These are phyloP conservation scores for Naganishia cerealis DNA, from an alignment of 1,284 basidiomycete species.

Conservation along the genomic window DNA sequence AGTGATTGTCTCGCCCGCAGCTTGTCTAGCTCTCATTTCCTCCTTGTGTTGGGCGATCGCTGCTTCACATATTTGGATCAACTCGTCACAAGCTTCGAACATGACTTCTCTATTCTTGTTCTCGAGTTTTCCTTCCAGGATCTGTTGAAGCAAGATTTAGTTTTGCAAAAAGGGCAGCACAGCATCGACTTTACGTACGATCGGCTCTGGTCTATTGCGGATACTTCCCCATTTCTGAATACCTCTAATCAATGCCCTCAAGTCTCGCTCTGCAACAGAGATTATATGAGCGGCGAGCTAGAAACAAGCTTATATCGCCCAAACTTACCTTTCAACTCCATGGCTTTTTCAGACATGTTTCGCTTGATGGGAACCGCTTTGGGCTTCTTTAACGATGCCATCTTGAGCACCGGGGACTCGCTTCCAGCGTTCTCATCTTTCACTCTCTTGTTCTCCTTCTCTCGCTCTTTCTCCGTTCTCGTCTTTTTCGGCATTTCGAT, in stretches of 20 bases:
- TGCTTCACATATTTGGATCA: conserved; percentile 78
- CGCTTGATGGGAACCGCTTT: conserved; percentile 53
- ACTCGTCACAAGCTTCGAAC: conserved; percentile 86
- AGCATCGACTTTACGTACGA: conserved; percentile 62
- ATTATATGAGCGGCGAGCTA: background rate
- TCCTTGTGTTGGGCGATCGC: conserved; percentile 83
- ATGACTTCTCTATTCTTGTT: conserved; percentile 94
- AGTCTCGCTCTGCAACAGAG: conserved; percentile 71
- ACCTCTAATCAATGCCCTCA: conserved; percentile 91
- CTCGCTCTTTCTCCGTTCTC: conserved; percentile 91
- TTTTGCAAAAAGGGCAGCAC: conserved; percentile 34
- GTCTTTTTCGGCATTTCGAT: conserved; percentile 10
- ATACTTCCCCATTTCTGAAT: conserved; percentile 98
- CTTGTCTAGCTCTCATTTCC: conserved; percentile 70
- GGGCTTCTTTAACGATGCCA: conserved; percentile 40
- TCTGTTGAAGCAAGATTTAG: conserved; percentile 56
- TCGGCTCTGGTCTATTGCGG: conserved; percentile 86
- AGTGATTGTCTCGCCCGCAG: conserved; percentile 73
- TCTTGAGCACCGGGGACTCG: conserved; percentile 56
- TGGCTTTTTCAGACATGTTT: conserved; percentile 83
- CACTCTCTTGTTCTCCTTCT: conserved; percentile 61
- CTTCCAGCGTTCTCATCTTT: conserved; percentile 65
- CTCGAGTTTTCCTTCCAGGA: conserved; percentile 85
- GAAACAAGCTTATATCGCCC: background rate
- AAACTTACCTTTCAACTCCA: conserved; percentile 74